phyloP scores from a whole-genome alignment of 257 asterid species.

The Fraxinus americana region DNA sequence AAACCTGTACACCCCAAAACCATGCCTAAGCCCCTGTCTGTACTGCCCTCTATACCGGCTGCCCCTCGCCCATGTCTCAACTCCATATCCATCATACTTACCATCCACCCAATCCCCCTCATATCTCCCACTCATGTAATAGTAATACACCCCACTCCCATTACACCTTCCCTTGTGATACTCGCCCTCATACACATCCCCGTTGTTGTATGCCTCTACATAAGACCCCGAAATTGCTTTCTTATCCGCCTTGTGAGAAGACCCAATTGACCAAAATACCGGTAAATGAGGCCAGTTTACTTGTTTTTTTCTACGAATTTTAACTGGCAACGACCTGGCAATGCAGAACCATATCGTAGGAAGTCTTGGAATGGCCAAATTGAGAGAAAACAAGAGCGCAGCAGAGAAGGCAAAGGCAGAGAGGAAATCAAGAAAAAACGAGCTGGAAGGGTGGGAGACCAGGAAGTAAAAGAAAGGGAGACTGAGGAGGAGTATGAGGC shows the following conservation, averaged over 20 bases:
- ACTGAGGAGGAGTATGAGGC: conserved; percentile 65
- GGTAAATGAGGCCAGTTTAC: conserved; percentile 58
- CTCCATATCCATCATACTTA: conserved; percentile 87
- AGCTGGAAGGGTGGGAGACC: conserved; percentile 86
- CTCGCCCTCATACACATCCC: conserved; percentile 97
- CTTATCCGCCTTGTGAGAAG: conserved; percentile 60
- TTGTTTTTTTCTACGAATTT: conserved; percentile 50
- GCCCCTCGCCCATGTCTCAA: conserved; percentile 92
- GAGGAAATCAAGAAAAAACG: conserved; percentile 79
- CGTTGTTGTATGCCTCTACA: conserved; percentile 85
- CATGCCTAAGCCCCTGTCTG: conserved; percentile 88
- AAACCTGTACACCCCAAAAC: conserved; percentile 86
- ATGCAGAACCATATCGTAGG: conserved; percentile 75
- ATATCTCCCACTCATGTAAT: conserved; percentile 92
- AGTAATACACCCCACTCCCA: conserved; percentile 95
- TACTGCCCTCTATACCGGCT: conserved; percentile 87
- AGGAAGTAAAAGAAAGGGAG: conserved; percentile 81
- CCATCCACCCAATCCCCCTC: conserved; percentile 97
- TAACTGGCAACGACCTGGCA: conserved; percentile 69
- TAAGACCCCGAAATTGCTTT: conserved; percentile 66
- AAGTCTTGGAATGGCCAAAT: conserved; percentile 81
- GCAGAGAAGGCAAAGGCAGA: conserved; percentile 91
- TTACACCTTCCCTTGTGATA: conserved; percentile 87
- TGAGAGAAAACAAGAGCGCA: conserved; percentile 74
- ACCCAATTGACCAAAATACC: conserved; percentile 91